Evolutionary conservation across 2,329 filamentous ascomycete genomes (phyloP).

Genomic region (Fusarium lateritium): DNA sequence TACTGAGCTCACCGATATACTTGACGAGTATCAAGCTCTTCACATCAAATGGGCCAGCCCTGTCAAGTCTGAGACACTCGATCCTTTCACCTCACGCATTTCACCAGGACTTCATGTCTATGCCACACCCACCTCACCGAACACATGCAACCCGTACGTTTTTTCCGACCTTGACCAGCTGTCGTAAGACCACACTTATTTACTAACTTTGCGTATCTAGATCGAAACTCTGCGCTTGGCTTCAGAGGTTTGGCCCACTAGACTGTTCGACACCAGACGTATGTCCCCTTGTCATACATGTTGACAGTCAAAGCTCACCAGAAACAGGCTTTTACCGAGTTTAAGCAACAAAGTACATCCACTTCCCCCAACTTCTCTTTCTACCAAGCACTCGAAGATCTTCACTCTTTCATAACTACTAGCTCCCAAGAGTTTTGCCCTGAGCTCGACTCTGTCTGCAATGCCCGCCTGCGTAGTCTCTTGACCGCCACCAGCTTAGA

Average conservation of each 20-base stretch:
- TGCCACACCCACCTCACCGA: slow-evolving; percentile 69
- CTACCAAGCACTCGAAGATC: slow-evolving; percentile 73
- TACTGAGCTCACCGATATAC: slow-evolving; percentile 71
- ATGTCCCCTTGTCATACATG: background rate
- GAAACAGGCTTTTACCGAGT: slow-evolving; percentile 71
- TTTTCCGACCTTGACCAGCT: background rate
- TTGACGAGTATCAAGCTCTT: slow-evolving; percentile 78
- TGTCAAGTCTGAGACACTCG: slow-evolving; percentile 68
- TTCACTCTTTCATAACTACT: slow-evolving; percentile 69
- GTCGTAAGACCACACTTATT: background rate
- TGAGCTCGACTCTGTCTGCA: slow-evolving; percentile 63
- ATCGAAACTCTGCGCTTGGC: slow-evolving; percentile 68
- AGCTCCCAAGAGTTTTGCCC: slow-evolving; percentile 67
- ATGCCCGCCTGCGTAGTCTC: slow-evolving; percentile 60
- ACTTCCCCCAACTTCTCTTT: slow-evolving; percentile 74
- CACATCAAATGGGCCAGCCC: slow-evolving; percentile 85
- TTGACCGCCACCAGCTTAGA: slow-evolving; percentile 76
- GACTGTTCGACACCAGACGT: slow-evolving; percentile 64
- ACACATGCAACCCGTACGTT: slow-evolving; percentile 44
- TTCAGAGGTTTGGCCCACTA: slow-evolving; percentile 71
- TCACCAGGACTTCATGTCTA: slow-evolving; percentile 87
- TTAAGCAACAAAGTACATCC: slow-evolving; percentile 55
- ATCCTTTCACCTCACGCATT: slow-evolving; percentile 81
- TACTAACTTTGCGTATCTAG: slow-evolving; percentile 51
- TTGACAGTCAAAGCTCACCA: slow-evolving; percentile 22